Evolutionary conservation across 495 filamentous ascomycete genomes (phyloP).

Genomic region (Evernia prunastri): DNA sequence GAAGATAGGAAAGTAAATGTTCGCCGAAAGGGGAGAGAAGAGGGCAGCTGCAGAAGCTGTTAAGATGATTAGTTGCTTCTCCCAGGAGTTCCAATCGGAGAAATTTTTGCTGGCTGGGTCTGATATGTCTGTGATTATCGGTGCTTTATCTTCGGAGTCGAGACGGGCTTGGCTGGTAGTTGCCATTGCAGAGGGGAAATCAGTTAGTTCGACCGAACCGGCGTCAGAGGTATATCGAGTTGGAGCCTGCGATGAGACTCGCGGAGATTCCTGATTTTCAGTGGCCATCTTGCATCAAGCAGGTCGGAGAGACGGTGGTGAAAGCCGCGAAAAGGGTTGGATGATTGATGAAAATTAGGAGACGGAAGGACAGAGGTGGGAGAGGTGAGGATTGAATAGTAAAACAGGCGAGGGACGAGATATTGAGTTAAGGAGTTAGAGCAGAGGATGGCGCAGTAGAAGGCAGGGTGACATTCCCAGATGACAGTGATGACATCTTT

Average conservation of each 20-base stretch:
- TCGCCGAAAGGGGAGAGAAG: constrained; percentile 39
- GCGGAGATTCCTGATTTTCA: not conserved
- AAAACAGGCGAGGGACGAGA: too few species aligned
- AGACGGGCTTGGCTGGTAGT: not conserved
- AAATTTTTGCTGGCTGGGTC: not conserved
- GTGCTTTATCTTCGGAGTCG: not conserved
- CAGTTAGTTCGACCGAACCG: not conserved
- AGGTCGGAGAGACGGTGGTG: not conserved
- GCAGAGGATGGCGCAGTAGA: too few species aligned
- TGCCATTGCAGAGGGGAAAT: not conserved
- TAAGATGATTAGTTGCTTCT: not conserved
- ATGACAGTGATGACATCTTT: too few species aligned
- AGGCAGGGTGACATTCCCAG: too few species aligned
- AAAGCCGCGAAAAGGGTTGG: not conserved
- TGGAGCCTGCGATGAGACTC: not conserved
- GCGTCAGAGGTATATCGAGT: not conserved
- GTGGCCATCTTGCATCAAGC: not conserved
- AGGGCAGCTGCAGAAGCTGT: constrained; percentile 7
- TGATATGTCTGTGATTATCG: not conserved
- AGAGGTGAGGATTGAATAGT: too few species aligned
- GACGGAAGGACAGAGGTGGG: too few species aligned
- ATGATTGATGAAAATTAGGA: not conserved
- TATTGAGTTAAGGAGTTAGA: too few species aligned
- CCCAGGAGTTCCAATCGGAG: not conserved
- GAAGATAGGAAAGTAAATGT: constrained; percentile 45